phyloP scores from a whole-genome alignment of 352 stramenopile species.

The Lagenidium sp. region DNA sequence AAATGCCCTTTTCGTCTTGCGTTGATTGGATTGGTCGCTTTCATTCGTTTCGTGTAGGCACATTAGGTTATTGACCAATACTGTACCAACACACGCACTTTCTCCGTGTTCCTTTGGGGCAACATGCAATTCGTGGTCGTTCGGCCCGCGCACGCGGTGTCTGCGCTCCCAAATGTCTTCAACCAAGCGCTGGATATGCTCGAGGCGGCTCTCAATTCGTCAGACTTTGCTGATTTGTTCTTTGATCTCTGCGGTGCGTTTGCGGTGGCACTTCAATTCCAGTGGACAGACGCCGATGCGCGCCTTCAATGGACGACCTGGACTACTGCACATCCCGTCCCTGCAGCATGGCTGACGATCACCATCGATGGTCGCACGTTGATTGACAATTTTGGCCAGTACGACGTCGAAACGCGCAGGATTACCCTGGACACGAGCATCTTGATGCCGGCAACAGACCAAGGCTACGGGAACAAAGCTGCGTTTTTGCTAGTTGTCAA shows the following conservation, averaged over 20 bases:
- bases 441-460: background rate
- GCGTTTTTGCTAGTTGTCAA: conserved; percentile 1
- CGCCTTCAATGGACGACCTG: conserved; percentile 1
- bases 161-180: conserved; percentile 1
- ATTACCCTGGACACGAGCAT: conserved; percentile 1
- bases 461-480: conserved; percentile 1
- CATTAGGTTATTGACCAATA: background rate
- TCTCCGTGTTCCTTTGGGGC: background rate
- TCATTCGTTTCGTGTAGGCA: too few relatives aligned
- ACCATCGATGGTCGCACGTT: background rate
- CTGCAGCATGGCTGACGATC: conserved; percentile 1
- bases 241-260: conserved; percentile 1
- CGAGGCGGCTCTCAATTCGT: conserved; percentile 1
- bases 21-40: too few relatives aligned
- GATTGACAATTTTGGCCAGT: conserved; percentile 2
- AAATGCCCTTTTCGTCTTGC: too few relatives aligned
- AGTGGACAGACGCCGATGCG: conserved; percentile 3
- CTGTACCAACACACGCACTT: background rate
- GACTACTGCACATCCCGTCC: background rate
- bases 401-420: conserved; percentile 1
- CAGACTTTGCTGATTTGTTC: conserved; percentile 2
- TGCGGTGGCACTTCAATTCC: conserved; percentile 2
- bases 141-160: background rate
- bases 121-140: conserved; percentile 2
- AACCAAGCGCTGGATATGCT: conserved; percentile 1